A percentile compares a stretch with the other conserved stretches of the same genome.
Conservation (phyloP, 768 basidiomycete genomes). For the Leccinellum albellum region DNA sequence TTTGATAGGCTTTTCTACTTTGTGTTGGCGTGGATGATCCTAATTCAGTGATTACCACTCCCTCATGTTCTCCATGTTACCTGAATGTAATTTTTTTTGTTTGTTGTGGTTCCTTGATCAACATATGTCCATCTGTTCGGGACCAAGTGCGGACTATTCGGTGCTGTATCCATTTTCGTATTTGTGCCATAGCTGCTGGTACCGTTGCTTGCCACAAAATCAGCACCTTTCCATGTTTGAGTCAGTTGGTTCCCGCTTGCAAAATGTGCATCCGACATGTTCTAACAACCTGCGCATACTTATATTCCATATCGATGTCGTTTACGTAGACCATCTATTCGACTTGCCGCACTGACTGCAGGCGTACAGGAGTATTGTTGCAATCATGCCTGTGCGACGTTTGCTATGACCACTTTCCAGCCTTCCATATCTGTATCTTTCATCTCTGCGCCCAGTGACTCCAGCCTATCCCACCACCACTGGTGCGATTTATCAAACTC, state of each 20-base stretch:
- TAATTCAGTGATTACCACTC: conserved; percentile 61
- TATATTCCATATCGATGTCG: no score
- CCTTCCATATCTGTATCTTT: conserved; percentile 40
- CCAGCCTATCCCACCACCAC: conserved; percentile 83
- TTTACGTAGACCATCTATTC: not conserved
- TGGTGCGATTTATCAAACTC: conserved; percentile 52
- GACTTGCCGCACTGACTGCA: not conserved
- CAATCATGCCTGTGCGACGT: conserved; percentile 34
- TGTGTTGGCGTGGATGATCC: conserved; percentile 94
- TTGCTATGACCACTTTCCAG: conserved; percentile 49
- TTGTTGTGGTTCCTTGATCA: not conserved
- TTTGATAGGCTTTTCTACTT: conserved; percentile 79
- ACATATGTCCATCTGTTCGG: not conserved
- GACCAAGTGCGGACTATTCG: not conserved
- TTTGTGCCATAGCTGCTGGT: not conserved
- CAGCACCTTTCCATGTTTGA: not conserved
- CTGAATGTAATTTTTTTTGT: conserved; percentile 15
- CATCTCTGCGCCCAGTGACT: conserved; percentile 40
- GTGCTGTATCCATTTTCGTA: not conserved
- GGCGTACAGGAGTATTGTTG: not conserved
- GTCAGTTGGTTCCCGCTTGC: not conserved
- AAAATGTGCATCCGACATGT: not conserved
- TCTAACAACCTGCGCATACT: no score
- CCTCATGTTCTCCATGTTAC: conserved; percentile 3
- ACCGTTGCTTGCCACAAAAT: not conserved